phyloP scores from a whole-genome alignment of 768 basidiomycete genomes.

The Gautieria morchelliformis region DNA sequence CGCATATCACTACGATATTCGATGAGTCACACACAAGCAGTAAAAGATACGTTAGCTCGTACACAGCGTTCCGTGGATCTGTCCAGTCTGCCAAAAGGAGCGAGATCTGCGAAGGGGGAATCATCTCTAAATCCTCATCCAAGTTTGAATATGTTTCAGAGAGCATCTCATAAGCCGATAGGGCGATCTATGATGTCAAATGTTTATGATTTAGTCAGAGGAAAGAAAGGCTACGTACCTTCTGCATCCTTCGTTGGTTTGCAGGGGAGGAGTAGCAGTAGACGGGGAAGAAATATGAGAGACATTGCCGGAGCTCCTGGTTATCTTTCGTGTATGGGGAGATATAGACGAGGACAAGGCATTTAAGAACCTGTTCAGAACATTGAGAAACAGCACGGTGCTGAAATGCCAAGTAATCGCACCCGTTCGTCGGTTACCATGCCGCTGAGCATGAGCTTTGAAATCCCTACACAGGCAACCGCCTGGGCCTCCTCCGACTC shows the following conservation, averaged over 20 bases:
- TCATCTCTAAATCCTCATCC: conserved; percentile 68
- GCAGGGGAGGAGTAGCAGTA: conserved; percentile 72
- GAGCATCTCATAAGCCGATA: conserved; percentile 56
- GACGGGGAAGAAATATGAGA: conserved; percentile 78
- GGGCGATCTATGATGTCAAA: conserved; percentile 46
- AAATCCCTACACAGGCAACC: conserved; percentile 63
- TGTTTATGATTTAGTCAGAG: neutral
- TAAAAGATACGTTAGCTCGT: conserved; percentile 21
- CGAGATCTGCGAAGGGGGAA: conserved; percentile 61
- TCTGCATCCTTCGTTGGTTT: conserved; percentile 68
- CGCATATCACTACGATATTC: conserved; percentile 28
- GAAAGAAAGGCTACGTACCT: conserved; percentile 31
- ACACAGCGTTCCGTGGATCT: conserved; percentile 65
- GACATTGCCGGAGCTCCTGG: conserved; percentile 74
- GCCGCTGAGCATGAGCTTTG: conserved; percentile 78
- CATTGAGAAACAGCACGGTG: neutral
- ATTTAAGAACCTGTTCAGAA: conserved; percentile 33
- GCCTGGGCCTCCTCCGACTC: conserved; percentile 57
- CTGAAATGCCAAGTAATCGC: conserved; percentile 15
- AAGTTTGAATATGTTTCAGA: conserved; percentile 47
- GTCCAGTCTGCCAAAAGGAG: conserved; percentile 85
- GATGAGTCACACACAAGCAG: neutral
- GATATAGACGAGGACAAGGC: conserved; percentile 54
- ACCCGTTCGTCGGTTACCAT: conserved; percentile 68
- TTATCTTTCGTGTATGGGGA: conserved; percentile 76